phyloP scores from a whole-genome alignment of 2,329 filamentous ascomycete genomes.

The Blumeria graminis region DNA sequence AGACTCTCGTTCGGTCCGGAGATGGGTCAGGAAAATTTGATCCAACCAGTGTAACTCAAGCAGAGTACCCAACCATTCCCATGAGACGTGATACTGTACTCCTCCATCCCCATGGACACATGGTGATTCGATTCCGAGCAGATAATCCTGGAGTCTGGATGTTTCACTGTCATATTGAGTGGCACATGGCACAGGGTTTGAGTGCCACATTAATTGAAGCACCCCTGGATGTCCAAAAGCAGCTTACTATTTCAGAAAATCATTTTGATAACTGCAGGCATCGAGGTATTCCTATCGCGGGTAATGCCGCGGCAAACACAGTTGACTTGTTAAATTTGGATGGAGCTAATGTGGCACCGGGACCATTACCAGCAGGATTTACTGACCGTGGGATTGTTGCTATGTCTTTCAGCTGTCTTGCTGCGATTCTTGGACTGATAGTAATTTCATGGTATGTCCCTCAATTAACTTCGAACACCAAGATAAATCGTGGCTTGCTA shows the following conservation, averaged over 20 bases:
- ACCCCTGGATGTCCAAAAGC: slow-evolving; percentile 13
- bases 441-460: slow-evolving; percentile 11
- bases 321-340: slow-evolving; percentile 34
- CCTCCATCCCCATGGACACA: slow-evolving; percentile 37
- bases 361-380: slow-evolving; percentile 10
- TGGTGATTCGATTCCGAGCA: slow-evolving; percentile 41
- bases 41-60: slow-evolving; percentile 19
- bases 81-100: slow-evolving; percentile 46
- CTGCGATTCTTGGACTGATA: slow-evolving; percentile 12
- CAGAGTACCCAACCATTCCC: slow-evolving; percentile 27
- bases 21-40: slow-evolving; percentile 33
- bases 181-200: slow-evolving; percentile 47
- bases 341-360: slow-evolving; percentile 19
- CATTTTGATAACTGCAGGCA: slow-evolving; percentile 33
- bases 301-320: slow-evolving; percentile 56
- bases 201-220: slow-evolving; percentile 28
- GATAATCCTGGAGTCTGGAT: slow-evolving; percentile 48
- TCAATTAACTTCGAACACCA: background rate
- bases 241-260: slow-evolving; percentile 30
- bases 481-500: background rate
- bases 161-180: slow-evolving; percentile 65
- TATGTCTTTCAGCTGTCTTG: slow-evolving; percentile 12
- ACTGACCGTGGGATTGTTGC: slow-evolving; percentile 14
- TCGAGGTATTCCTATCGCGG: slow-evolving; percentile 24
- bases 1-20: slow-evolving; percentile 34